Conservation (phyloP, 2,329 filamentous ascomycete genomes). For the Aspergillus udagawae region DNA sequence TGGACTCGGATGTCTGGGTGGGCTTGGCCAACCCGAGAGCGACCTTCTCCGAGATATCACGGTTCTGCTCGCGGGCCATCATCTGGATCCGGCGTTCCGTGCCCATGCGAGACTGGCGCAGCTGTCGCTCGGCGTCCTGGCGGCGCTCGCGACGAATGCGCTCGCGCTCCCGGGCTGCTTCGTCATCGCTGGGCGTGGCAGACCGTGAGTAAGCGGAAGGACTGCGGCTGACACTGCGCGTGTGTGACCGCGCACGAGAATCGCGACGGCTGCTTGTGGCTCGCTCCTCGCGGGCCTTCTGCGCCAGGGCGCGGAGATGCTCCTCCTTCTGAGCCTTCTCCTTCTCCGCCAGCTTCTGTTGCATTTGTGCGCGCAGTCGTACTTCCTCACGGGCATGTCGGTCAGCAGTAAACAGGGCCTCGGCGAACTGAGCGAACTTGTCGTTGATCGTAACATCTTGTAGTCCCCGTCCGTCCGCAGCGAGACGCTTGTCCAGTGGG, state of each 20-base stretch:
- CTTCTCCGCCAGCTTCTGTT: slow-evolving; percentile 92
- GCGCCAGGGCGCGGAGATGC: slow-evolving; percentile 77
- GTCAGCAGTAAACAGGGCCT: slow-evolving; percentile 91
- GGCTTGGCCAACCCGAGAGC: slow-evolving; percentile 92
- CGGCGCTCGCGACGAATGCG: slow-evolving; percentile 71
- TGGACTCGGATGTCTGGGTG: slow-evolving; percentile 83
- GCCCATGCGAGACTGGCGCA: slow-evolving; percentile 93
- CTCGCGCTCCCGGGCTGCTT: slow-evolving; percentile 71
- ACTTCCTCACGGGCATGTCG: slow-evolving; percentile 94
- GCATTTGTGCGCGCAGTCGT: slow-evolving; percentile 86
- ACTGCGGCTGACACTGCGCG: slow-evolving; percentile 43
- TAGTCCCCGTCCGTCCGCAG: slow-evolving; percentile 84
- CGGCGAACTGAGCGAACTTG: slow-evolving; percentile 94
- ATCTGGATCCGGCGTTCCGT: slow-evolving; percentile 86
- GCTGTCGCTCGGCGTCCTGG: slow-evolving; percentile 79
- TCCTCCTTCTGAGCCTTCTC: slow-evolving; percentile 95
- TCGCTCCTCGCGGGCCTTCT: slow-evolving; percentile 85
- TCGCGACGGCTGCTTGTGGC: slow-evolving; percentile 48
- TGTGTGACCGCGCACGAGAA: slow-evolving; percentile 41
- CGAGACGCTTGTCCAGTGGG: slow-evolving; percentile 88
- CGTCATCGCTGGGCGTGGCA: slow-evolving; percentile 56
- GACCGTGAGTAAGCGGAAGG: slow-evolving; percentile 43
- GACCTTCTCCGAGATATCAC: slow-evolving; percentile 96
- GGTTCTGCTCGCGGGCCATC: slow-evolving; percentile 90
- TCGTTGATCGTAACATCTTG: slow-evolving; percentile 97